Conservation (phyloP, 768 basidiomycete species). For the Termitomyces sp. region DNA sequence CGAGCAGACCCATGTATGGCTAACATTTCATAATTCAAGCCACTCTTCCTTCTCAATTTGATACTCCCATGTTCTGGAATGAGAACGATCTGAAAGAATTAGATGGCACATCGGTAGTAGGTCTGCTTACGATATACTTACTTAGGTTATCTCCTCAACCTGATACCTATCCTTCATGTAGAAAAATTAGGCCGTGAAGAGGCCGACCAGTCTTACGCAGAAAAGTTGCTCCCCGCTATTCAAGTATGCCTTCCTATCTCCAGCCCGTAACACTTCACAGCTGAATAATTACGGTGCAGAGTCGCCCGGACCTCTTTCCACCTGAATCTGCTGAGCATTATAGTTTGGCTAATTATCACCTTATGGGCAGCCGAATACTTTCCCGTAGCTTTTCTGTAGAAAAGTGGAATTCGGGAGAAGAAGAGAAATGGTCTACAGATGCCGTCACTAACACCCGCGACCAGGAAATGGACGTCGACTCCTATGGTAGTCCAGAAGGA, state of each 20-base stretch:
- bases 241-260: constrained; percentile 35
- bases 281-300: constrained; percentile 30
- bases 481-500: constrained; percentile 12
- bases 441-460: constrained; percentile 25
- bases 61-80: constrained; percentile 95
- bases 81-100: constrained; percentile 68
- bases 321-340: constrained; percentile 44
- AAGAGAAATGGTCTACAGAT: constrained; percentile 17
- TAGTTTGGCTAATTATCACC: constrained; percentile 71
- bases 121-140: constrained; percentile 37
- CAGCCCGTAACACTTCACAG: constrained; percentile 1
- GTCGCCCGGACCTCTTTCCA: constrained; percentile 68
- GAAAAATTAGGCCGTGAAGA: constrained; percentile 85
- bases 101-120: constrained; percentile 79
- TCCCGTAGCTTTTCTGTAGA: constrained; percentile 90
- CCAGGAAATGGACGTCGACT: constrained; percentile 39
- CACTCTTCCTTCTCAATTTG: constrained; percentile 65
- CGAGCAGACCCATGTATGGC: neutral
- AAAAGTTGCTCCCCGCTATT: constrained; percentile 66
- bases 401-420: constrained; percentile 39
- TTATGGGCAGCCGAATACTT: constrained; percentile 87
- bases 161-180: constrained; percentile 21
- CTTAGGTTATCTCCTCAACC: neutral
- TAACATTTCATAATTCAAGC: constrained; percentile 27
- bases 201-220: constrained; percentile 66